Evolutionary conservation across 2,329 filamentous ascomycete species (phyloP).

Genomic region (Cladophialophora immunda): DNA sequence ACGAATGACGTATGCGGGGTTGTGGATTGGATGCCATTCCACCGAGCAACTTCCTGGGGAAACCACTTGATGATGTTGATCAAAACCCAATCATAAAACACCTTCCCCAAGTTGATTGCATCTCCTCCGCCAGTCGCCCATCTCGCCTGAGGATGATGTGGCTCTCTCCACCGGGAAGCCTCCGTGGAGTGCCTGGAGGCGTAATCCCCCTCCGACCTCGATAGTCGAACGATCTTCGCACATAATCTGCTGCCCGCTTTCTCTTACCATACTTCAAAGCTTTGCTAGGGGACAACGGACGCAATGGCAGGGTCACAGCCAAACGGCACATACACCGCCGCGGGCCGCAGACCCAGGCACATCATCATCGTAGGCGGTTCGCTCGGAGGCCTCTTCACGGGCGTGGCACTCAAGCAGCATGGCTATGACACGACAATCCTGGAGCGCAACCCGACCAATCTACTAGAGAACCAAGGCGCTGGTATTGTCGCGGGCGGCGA

Average conservation of each 20-base stretch:
- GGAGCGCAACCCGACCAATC: slow-evolving; percentile 38
- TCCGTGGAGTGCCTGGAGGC: slow-evolving; percentile 1
- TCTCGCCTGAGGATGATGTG: neutral
- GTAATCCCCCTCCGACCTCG: neutral
- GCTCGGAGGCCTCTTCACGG: slow-evolving; percentile 40
- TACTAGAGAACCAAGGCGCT: slow-evolving; percentile 39
- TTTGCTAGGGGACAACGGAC: neutral
- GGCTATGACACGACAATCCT: slow-evolving; percentile 40
- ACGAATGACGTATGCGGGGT: neutral
- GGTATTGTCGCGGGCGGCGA: slow-evolving; percentile 37
- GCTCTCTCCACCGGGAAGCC: neutral
- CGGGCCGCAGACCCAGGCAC: slow-evolving; percentile 18
- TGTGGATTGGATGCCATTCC: neutral
- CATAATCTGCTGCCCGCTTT: neutral
- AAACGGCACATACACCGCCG: neutral
- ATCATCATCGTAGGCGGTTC: slow-evolving; percentile 41
- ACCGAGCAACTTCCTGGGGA: neutral
- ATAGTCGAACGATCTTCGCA: neutral
- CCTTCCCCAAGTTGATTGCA: neutral
- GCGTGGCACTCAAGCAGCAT: slow-evolving; percentile 39
- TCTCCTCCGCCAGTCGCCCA: neutral
- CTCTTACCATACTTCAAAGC: neutral
- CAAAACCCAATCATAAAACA: neutral
- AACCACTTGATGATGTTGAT: neutral
- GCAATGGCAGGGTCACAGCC: slow-evolving; percentile 5